phyloP scores from a whole-genome alignment of 805 yeast genomes.

The Cyberlindnera mississippiensis region DNA sequence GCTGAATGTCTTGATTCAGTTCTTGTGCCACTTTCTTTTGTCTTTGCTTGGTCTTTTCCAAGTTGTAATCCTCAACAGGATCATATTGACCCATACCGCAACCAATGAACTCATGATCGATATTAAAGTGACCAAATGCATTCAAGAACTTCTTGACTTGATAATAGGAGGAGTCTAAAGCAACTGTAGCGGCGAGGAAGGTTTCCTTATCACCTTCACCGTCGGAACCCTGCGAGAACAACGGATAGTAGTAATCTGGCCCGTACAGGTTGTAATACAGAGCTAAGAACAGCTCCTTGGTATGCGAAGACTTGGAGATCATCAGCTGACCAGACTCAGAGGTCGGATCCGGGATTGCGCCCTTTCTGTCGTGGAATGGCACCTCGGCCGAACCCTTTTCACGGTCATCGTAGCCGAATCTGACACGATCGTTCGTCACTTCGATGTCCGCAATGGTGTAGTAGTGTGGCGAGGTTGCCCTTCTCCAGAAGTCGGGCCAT shows the following conservation, averaged over 20 bases:
- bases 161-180: constrained; percentile 54
- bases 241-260: constrained; percentile 52
- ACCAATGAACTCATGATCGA: constrained; percentile 42
- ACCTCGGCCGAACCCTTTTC: constrained; percentile 31
- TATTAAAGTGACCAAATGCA: constrained; percentile 51
- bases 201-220: constrained; percentile 61
- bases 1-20: constrained; percentile 16
- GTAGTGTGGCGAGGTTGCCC: constrained; percentile 72
- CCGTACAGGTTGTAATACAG: constrained; percentile 60
- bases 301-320: constrained; percentile 52
- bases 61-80: constrained; percentile 47
- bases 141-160: constrained; percentile 53
- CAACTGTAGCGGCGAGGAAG: constrained; percentile 56
- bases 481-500: constrained; percentile 90
- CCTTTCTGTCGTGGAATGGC: constrained; percentile 57
- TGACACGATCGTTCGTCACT: constrained; percentile 37
- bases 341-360: constrained; percentile 57
- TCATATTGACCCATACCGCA: constrained; percentile 63
- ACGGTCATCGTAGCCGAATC: constrained; percentile 37
- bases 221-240: constrained; percentile 52
- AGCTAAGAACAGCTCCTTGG: constrained; percentile 50
- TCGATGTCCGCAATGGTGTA: constrained; percentile 63
- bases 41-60: constrained; percentile 26
- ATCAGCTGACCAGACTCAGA: constrained; percentile 65
- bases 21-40: constrained; percentile 15